Conservation (phyloP, 2,329 filamentous ascomycete genomes). For the Fusarium sp. region DNA sequence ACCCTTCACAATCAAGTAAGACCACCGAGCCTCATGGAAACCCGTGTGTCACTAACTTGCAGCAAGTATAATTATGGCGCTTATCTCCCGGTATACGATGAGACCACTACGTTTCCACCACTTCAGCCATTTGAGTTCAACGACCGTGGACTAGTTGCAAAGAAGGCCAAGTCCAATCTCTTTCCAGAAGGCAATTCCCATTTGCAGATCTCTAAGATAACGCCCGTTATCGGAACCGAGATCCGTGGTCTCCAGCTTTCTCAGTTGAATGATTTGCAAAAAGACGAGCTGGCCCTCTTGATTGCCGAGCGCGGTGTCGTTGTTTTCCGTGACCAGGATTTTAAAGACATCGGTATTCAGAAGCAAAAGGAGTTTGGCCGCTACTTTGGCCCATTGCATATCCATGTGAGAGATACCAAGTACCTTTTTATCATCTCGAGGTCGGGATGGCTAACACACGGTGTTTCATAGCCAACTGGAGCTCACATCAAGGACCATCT, state of each 20-base stretch:
- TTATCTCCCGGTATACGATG: constrained; percentile 51
- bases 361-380: constrained; percentile 51
- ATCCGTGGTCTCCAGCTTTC: constrained; percentile 55
- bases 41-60: neutral
- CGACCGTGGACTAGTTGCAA: constrained; percentile 47
- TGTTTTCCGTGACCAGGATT: constrained; percentile 44
- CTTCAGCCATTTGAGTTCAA: constrained; percentile 47
- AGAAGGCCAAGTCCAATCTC: constrained; percentile 46
- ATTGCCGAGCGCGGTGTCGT: constrained; percentile 54
- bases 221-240: constrained; percentile 52
- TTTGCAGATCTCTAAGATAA: constrained; percentile 29
- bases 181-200: constrained; percentile 7
- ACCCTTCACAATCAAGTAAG: neutral
- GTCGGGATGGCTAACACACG: neutral
- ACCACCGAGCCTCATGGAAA: neutral
- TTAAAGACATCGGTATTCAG: constrained; percentile 51
- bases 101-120: constrained; percentile 37
- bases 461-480: constrained; percentile 52
- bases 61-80: constrained; percentile 46
- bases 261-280: constrained; percentile 52
- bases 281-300: constrained; percentile 56
- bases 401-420: neutral
- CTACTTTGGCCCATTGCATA: neutral
- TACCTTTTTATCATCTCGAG: no score
- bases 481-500: constrained; percentile 56